Base-by-base conservation (phyloP, 2,329 filamentous ascomycete genomes). In the Fusarium nygamai region DNA sequence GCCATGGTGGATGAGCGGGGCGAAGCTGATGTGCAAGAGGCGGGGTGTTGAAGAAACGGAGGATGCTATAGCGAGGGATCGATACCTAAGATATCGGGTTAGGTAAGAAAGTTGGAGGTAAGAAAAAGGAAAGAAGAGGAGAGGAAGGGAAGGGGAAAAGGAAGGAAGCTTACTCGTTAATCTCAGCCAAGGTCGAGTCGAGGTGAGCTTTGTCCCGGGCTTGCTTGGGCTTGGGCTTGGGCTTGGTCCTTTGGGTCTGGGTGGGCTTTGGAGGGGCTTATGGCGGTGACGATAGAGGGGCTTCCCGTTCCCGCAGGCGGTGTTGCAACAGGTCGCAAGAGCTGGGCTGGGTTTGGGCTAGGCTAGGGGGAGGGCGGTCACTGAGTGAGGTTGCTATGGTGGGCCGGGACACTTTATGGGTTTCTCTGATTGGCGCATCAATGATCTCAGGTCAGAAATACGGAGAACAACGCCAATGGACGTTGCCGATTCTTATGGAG, bases 1-100 rank as follows among this genome's bases (percentile, higher is more conserved):
- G 91, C 88, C 92, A 94, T 94, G 79, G 79, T 88, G 83, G 77
- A 58, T 62, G 56, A 68, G 62, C 72, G 71, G 53, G 62, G 66
- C 54, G 68, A 64, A 54, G 61, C 56, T 64, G 71, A 62, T 62
- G 46, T 56, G 44, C 58, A 58, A 63, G 69, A 67, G 62, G 72
- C 68, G 72, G 74, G 54, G 72, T 50, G 69, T 66, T 57, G 67
- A 70, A 68, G 58, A 73, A 70, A 65, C 60, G 43, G 53, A 60
- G 56, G 58, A 50, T 64, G 61, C 50, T 63, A 60, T 57, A 67
- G 51, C 46, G 27, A 47, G 38, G 27, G 33, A 48, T 57, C 41
- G 47, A 67, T 73, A 69, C 51, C 58, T 69, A 51, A 61, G 41
- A 38, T 54, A 53, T 62, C 33, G 51, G 61, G 58, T 62, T 53